These are phyloP conservation scores for Coniferiporia weirii DNA, from an alignment of 1,284 basidiomycete genomes.

Conservation along the genomic window DNA sequence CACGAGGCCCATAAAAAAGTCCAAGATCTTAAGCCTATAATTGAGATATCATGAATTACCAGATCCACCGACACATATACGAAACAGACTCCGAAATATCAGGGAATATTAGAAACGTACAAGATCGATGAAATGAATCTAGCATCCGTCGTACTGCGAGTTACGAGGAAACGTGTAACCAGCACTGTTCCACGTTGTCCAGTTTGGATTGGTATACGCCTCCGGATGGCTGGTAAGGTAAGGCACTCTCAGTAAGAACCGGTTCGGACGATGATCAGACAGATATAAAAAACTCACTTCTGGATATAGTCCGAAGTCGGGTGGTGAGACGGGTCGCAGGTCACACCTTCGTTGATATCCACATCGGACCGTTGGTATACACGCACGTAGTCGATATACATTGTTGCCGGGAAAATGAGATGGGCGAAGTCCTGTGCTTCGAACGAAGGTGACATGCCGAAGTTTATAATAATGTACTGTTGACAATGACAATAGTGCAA, in stretches of 20 bases:
- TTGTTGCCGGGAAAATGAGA: conserved; percentile 60
- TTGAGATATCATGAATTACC: too few relatives aligned
- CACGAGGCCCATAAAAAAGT: too few relatives aligned
- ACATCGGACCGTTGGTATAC: conserved; percentile 65
- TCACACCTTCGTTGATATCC: conserved; percentile 42
- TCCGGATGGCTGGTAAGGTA: conserved; percentile 20
- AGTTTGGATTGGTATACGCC: conserved; percentile 27
- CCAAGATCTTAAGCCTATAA: too few relatives aligned
- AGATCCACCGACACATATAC: too few relatives aligned
- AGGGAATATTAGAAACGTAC: too few relatives aligned
- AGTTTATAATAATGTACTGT: conserved; percentile 70
- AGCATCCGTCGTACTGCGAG: conserved; percentile 27
- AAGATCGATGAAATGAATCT: not conserved
- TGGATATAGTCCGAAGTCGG: conserved; percentile 50
- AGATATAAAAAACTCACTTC: conserved; percentile 25
- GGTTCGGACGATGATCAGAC: not conserved
- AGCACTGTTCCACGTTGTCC: conserved; percentile 27
- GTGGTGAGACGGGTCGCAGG: conserved; percentile 57
- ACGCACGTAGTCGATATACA: conserved; percentile 75
- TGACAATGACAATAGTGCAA: conserved; percentile 5
- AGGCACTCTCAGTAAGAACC: not conserved
- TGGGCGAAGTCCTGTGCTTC: conserved; percentile 63
- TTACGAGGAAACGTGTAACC: conserved; percentile 29
- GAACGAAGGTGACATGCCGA: conserved; percentile 68
- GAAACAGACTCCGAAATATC: too few relatives aligned